Conservation (phyloP, 2,329 filamentous ascomycete species). For the Pseudogymnoascus sp. region DNA sequence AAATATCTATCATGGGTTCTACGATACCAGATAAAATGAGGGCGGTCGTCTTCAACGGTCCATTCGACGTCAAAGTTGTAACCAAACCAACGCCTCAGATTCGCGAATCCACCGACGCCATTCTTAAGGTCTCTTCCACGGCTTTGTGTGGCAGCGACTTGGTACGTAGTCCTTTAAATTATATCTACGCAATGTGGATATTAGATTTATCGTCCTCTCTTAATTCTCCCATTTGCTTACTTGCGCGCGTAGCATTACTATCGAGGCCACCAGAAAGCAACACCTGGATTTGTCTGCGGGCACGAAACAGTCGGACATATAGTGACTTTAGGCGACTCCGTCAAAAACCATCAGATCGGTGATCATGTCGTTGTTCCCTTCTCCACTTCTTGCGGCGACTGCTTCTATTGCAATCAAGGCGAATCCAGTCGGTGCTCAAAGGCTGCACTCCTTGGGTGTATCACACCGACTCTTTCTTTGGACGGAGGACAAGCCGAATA, state of each 20-base stretch:
- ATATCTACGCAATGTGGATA: background rate
- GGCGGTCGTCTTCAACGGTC: too few relatives aligned
- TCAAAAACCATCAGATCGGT: constrained; percentile 48
- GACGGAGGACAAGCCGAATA: constrained; percentile 3
- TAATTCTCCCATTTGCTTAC: background rate
- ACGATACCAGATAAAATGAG: too few relatives aligned
- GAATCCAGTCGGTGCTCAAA: constrained; percentile 41
- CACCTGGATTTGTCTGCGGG: constrained; percentile 56
- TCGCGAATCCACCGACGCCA: too few relatives aligned
- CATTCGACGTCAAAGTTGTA: too few relatives aligned
- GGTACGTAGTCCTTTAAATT: background rate
- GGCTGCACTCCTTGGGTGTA: constrained; percentile 30
- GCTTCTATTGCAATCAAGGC: constrained; percentile 39
- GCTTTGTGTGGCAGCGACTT: background rate
- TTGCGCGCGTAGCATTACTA: constrained; percentile 34
- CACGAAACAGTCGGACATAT: constrained; percentile 74
- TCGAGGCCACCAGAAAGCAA: constrained; percentile 65
- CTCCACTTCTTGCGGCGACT: constrained; percentile 42
- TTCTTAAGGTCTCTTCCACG: too few relatives aligned
- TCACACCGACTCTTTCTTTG: background rate
- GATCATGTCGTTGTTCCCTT: constrained; percentile 42
- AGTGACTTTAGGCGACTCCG: constrained; percentile 7
- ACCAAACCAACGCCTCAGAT: too few relatives aligned
- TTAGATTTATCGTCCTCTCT: background rate
- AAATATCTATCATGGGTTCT: too few relatives aligned